These are phyloP conservation scores for Rhizopogon vinicolor DNA, from an alignment of 768 basidiomycete genomes.

Conservation along the genomic window DNA sequence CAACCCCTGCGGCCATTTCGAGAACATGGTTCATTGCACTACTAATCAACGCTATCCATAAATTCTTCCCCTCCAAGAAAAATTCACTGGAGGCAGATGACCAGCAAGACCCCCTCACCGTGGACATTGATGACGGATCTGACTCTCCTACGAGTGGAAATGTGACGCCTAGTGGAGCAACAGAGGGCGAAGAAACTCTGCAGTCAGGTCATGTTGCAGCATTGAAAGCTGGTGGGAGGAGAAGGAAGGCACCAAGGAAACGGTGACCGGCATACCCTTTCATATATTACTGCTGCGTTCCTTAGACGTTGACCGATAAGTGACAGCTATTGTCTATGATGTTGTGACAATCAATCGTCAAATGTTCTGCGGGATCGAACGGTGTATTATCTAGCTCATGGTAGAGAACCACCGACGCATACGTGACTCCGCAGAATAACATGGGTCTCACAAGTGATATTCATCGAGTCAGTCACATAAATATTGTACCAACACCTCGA, in stretches of 20 bases:
- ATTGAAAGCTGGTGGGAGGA: conserved; percentile 56
- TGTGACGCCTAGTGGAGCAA: conserved; percentile 30
- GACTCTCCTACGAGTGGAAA: conserved; percentile 41
- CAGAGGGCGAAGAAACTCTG: conserved; percentile 16
- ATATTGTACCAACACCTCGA: no score
- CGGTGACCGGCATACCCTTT: conserved; percentile 27
- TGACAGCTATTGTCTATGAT: no score
- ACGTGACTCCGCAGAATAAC: no score
- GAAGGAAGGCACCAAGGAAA: conserved; percentile 54
- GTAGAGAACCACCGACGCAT: no score
- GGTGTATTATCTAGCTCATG: no score
- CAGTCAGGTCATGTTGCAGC: conserved; percentile 34
- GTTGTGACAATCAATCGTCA: no score
- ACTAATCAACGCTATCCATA: conserved; percentile 15
- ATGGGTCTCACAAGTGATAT: no score
- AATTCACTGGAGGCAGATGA: conserved; percentile 19
- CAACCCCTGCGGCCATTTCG: conserved; percentile 47
- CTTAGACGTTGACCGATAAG: no score
- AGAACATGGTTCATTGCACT: conserved; percentile 70
- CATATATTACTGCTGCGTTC: no score
- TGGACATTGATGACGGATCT: conserved; percentile 37
- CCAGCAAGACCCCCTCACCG: conserved; percentile 21
- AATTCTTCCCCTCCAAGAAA: conserved; percentile 15
- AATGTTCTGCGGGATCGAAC: no score
- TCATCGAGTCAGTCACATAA: no score